Evolutionary conservation across 2,329 filamentous ascomycete genomes (phyloP).

Genomic region (Colletotrichum somersetense): DNA sequence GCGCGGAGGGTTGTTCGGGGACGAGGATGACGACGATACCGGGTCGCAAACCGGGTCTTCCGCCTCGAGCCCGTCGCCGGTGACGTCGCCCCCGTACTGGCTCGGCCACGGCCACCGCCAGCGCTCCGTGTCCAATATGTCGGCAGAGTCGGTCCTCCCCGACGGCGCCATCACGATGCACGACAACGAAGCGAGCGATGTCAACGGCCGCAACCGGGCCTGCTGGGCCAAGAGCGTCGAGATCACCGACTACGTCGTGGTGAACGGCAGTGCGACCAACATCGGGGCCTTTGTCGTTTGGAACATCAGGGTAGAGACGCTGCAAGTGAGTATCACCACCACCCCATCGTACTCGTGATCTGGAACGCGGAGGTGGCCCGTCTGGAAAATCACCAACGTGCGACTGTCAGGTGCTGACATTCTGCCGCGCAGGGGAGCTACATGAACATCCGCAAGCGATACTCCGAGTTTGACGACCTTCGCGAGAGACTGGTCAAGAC

Average conservation of each 20-base stretch:
- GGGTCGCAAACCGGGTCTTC: conserved; percentile 33
- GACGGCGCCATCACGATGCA: conserved; percentile 70
- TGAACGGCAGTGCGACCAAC: conserved; percentile 68
- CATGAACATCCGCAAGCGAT: conserved; percentile 78
- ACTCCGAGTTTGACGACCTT: conserved; percentile 93
- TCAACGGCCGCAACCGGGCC: conserved; percentile 65
- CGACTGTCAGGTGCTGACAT: conserved; percentile 40
- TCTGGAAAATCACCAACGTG: not conserved
- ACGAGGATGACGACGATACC: conserved; percentile 37
- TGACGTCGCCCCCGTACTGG: conserved; percentile 62
- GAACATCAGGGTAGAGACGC: conserved; percentile 89
- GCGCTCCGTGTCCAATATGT: conserved; percentile 56
- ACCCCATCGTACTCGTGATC: not conserved
- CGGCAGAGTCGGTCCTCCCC: conserved; percentile 62
- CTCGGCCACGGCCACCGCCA: conserved; percentile 50
- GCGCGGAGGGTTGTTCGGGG: conserved; percentile 33
- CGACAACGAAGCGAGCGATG: conserved; percentile 70
- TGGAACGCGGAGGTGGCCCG: not conserved
- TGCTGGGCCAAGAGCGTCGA: conserved; percentile 76
- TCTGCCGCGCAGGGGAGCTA: conserved; percentile 63
- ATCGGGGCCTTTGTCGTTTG: conserved; percentile 95
- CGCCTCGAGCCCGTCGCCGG: conserved; percentile 45
- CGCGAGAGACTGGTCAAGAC: conserved; percentile 79
- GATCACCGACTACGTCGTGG: conserved; percentile 67
- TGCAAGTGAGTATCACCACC: conserved; percentile 73